Base-by-base conservation (phyloP, 1,284 basidiomycete species). In the Pseudozyma tsukubaensis region DNA sequence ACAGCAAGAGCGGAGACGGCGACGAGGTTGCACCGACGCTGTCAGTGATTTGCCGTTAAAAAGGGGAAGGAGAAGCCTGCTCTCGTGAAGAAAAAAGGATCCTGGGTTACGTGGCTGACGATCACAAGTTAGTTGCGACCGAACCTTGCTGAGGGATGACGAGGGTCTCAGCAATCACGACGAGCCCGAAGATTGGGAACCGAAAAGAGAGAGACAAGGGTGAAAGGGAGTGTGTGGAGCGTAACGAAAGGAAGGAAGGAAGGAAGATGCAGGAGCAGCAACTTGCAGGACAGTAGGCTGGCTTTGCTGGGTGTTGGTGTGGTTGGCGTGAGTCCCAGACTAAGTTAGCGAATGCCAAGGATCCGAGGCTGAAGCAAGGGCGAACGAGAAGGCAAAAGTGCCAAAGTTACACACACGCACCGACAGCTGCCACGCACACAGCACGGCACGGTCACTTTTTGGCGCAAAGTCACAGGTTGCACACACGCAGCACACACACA, bases 61-160 rank as follows among this genome's bases (percentile, higher is more conserved):
- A 48, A 14, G 10, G 56, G n/a, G 36, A 51, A 21, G 59, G 60
- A 64, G 60, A 59, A 69, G 57, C 67, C 67, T 64, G 67, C 66
- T 69, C 60, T 62, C 59, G 59, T 36, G 37, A 14, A 29, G 34
- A 35, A 50, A 48, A 50, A 18, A 44, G 29, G 39, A 34, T 32
- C 29, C 36, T 16, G 16, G 50, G 59, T 16, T 49, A 24, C 37
- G 19, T 21, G 45, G 18, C 18, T 24, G 37, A 10, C 9, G 19
- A 21, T 21, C 18, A 29, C 18, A 35, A 44, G 18, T 44, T 37
- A 29, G 56, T 36, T 59, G 50, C 52, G 21, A 44, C 24, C 56
- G 52, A 48, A 48, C 11, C 47, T 62, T 34, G 50, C 55, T 42
- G n/a, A 44, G 50, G 43, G 29, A 35, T 53, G 50, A 16, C 36